Base-by-base conservation (phyloP, 2,329 filamentous ascomycete species). In the Botryosphaeria agaves region DNA sequence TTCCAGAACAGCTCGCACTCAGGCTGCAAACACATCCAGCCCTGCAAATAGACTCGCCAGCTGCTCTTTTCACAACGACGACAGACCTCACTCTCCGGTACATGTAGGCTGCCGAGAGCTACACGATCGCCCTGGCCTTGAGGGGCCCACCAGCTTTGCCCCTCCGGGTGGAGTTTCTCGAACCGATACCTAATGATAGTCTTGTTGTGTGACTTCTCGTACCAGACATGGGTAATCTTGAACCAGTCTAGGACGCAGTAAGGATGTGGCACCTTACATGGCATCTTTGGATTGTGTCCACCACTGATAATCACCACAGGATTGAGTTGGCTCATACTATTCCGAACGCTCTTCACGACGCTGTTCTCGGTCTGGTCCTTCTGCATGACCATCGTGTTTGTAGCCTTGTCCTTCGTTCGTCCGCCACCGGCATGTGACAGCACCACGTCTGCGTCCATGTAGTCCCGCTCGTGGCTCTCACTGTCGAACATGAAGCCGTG, bases 201-300 rank as follows among this genome's bases (percentile, higher is more conserved):
- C 5, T 47, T 56, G 1, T 56, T 46, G 1, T 52, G 37, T 4
- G 54, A 54, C 35, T 59, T 63, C 40, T 85, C 78, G 7, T 52
- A 57, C 78, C 78, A 85, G 0, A 82, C 57, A 29, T 76, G 57
- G 0, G 74, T 77, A 8, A 79, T 56, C 29, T 72, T 68, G 45
- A 80, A 84, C 47, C 63, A 72, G n/a, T 61, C 75, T 25, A 84
- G 56, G 0, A 82, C 69, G 32, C 66, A 72, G 41, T 73, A 83
- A 1, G 62, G 53, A 34, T 74, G 59, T 0, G 66, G 64, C 5
- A 74, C 53, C 16, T 57, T 52, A 1, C 59, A 61, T 0, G 59
- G 56, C 12, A 64, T 56, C 14, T 59, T 45, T 3, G 47, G 44
- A 36, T 72, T 68, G 31, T 62, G 47, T 11, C 62, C 47, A 2